phyloP scores from a whole-genome alignment of 176 grass and related monocot genomes.

The Cocos nucifera region DNA sequence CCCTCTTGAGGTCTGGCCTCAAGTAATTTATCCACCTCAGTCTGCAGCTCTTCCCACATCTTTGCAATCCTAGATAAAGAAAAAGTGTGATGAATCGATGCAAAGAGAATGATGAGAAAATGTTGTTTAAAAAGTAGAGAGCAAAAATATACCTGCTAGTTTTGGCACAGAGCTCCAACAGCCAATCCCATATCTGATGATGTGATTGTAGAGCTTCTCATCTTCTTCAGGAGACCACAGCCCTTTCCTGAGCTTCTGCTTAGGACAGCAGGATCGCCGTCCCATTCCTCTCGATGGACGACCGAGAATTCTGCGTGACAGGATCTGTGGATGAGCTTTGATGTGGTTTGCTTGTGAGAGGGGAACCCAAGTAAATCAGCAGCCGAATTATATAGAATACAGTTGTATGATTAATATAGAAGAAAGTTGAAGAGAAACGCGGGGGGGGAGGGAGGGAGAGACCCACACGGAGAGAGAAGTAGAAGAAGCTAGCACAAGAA shows the following conservation, averaged over 20 bases:
- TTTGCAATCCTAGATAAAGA: background rate
- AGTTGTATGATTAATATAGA: constrained; percentile 21
- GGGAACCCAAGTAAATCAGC: background rate
- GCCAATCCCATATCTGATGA: background rate
- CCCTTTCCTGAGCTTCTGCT: constrained; percentile 5
- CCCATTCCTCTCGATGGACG: background rate
- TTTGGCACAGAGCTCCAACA: constrained; percentile 9
- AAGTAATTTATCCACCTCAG: constrained; percentile 8
- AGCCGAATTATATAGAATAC: constrained; percentile 4
- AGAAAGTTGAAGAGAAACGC: constrained; percentile 52
- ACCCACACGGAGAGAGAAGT: background rate
- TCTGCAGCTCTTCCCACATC: constrained; percentile 7
- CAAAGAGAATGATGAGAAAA: background rate
- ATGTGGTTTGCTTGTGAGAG: too few relatives aligned
- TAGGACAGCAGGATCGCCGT: background rate
- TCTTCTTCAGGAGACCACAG: constrained; percentile 13
- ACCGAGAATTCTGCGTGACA: too few relatives aligned
- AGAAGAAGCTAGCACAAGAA: background rate
- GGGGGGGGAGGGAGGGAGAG: background rate
- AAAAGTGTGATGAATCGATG: background rate
- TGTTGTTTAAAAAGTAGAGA: background rate
- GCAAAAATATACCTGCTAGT: background rate
- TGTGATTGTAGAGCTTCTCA: constrained; percentile 9
- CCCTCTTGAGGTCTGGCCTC: constrained; percentile 14
- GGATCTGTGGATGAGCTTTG: too few relatives aligned